These are phyloP conservation scores for Sphaerosporella brunnea DNA, from an alignment of 495 filamentous ascomycete genomes.

Conservation along the genomic window DNA sequence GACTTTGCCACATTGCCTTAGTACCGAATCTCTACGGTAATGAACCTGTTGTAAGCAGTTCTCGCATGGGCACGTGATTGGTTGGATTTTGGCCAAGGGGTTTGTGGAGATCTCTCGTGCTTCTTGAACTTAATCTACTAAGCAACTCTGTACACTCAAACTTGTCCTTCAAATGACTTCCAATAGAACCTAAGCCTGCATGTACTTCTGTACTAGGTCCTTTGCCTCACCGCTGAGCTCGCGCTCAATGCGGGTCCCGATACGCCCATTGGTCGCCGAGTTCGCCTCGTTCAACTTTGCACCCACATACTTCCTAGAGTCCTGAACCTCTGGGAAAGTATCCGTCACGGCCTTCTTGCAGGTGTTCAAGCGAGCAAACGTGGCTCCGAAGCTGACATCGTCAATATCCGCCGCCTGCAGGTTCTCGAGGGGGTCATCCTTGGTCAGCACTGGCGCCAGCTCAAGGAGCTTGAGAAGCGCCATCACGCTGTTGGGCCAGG, in stretches of 20 bases:
- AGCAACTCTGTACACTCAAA: too few species aligned
- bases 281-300: slow-evolving; percentile 16
- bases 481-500: slow-evolving; percentile 75
- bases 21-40: too few species aligned
- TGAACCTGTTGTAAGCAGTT: too few species aligned
- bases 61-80: too few species aligned
- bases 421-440: slow-evolving; percentile 52
- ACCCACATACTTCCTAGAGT: slow-evolving; percentile 20
- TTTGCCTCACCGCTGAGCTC: slow-evolving; percentile 22
- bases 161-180: too few species aligned
- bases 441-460: slow-evolving; percentile 57
- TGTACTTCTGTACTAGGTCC: slow-evolving; percentile 18
- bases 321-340: slow-evolving; percentile 18
- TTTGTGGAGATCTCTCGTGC: too few species aligned
- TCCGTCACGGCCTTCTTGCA: slow-evolving; percentile 40
- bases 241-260: slow-evolving; percentile 19
- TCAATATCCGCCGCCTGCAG: slow-evolving; percentile 64
- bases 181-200: slow-evolving; percentile 10
- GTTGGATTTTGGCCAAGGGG: too few species aligned
- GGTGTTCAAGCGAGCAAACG: slow-evolving; percentile 80
- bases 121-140: too few species aligned
- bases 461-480: slow-evolving; percentile 72
- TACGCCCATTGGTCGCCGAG: slow-evolving; percentile 12
- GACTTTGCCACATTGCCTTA: too few species aligned
- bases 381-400: slow-evolving; percentile 82